Conservation (phyloP, 345 rosid species). For the Microcos paniculata region DNA sequence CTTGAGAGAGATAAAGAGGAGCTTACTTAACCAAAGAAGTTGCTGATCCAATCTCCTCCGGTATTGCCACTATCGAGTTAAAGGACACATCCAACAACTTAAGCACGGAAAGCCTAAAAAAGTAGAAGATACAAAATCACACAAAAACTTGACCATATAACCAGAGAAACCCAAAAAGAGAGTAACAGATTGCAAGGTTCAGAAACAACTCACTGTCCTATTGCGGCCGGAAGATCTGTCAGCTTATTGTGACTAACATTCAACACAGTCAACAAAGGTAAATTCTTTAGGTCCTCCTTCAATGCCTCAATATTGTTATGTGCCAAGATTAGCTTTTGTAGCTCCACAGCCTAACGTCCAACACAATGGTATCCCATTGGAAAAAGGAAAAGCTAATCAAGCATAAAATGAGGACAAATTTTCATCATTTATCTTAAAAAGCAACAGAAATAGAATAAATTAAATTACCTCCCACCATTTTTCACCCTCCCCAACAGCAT, state of each 20-base stretch:
- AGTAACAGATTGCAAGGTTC: background rate
- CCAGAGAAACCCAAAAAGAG: background rate
- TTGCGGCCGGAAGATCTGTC: conserved; percentile 63
- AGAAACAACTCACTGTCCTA: conserved; percentile 70
- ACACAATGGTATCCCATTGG: background rate
- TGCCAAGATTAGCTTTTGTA: conserved; percentile 89
- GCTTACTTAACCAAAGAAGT: conserved; percentile 84
- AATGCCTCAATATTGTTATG: conserved; percentile 76
- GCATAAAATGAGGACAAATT: background rate
- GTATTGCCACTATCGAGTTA: conserved; percentile 55
- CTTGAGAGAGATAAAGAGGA: conserved; percentile 9
- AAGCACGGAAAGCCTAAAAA: conserved; percentile 70
- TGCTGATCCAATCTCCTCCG: conserved; percentile 84
- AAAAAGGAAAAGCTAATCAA: too few species aligned
- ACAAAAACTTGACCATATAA: background rate
- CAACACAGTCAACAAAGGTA: conserved; percentile 59
- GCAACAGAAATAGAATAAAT: background rate
- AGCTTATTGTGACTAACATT: conserved; percentile 86
- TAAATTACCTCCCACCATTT: conserved; percentile 97
- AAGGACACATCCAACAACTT: conserved; percentile 83
- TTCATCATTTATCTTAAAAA: background rate
- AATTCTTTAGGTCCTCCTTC: conserved; percentile 72
- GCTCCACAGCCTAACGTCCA: conserved; percentile 69
- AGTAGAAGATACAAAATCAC: background rate
- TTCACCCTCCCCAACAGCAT: conserved; percentile 68